These are phyloP conservation scores for Yamadazyma epiphylla DNA, from an alignment of 1,139 yeast species.

Conservation along the genomic window DNA sequence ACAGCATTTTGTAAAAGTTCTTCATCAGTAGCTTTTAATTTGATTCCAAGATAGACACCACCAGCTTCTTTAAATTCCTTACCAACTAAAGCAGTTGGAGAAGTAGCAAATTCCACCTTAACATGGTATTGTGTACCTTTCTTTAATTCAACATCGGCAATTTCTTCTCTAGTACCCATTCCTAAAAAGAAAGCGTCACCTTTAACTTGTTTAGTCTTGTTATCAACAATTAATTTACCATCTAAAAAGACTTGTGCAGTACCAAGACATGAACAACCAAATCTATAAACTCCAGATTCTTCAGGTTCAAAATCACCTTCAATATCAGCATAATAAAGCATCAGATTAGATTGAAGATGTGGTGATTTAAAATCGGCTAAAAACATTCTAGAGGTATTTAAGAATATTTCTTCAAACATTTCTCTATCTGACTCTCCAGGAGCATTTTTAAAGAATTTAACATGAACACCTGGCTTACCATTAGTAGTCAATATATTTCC, in stretches of 20 bases:
- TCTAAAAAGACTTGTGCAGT: constrained; percentile 52
- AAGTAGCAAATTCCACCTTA: constrained; percentile 50
- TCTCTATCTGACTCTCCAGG: constrained; percentile 29
- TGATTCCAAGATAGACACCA: constrained; percentile 30
- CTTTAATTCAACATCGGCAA: constrained; percentile 29
- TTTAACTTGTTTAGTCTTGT: constrained; percentile 46
- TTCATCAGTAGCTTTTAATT: constrained; percentile 17
- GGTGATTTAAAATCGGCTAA: constrained; percentile 45
- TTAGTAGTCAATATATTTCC: constrained; percentile 16
- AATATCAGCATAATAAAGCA: constrained; percentile 37
- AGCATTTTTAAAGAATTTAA: constrained; percentile 33
- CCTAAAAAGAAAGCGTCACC: constrained; percentile 47
- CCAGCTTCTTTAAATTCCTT: constrained; percentile 24
- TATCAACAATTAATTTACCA: constrained; percentile 52
- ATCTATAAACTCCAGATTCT: constrained; percentile 44
- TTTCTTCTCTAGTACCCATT: constrained; percentile 51
- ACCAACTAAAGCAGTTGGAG: constrained; percentile 30
- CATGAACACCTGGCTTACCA: constrained; percentile 39
- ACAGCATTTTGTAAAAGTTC: constrained; percentile 24
- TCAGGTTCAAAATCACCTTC: constrained; percentile 43
- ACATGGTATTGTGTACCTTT: constrained; percentile 41
- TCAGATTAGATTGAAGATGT: constrained; percentile 18
- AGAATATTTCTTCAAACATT: constrained; percentile 30
- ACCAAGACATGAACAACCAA: constrained; percentile 51
- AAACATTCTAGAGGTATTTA: constrained; percentile 34